Evolutionary conservation across 345 rosid genomes (phyloP).

Genomic region (Arabidopsis arenosa): DNA sequence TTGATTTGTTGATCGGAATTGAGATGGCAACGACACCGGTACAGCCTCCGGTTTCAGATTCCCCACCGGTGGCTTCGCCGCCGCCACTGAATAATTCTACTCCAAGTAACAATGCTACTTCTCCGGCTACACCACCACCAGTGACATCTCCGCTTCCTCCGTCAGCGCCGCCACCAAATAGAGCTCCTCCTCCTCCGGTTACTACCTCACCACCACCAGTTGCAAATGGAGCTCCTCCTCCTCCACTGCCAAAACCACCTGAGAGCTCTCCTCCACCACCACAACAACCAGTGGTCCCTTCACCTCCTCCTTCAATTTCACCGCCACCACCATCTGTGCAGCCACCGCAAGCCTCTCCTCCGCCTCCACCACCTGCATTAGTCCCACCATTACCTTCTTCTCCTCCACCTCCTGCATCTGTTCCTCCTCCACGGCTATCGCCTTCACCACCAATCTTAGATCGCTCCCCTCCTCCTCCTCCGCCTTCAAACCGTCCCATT

Average conservation of each 20-base stretch:
- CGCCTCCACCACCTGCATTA: constrained; percentile 33
- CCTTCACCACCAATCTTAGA: constrained; percentile 39
- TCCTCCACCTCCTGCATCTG: constrained; percentile 43
- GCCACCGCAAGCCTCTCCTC: constrained; percentile 32
- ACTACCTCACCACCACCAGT: constrained; percentile 24
- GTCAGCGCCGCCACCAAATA: constrained; percentile 35
- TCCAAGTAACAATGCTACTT: constrained; percentile 25
- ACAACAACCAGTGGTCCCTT: constrained; percentile 25
- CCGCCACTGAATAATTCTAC: constrained; percentile 29
- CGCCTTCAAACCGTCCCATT: constrained; percentile 24
- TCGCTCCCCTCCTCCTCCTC: constrained; percentile 46
- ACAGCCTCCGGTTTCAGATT: constrained; percentile 54
- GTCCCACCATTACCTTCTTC: constrained; percentile 37
- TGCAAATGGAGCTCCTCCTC: constrained; percentile 34
- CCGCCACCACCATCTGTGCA: constrained; percentile 38
- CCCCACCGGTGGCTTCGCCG: constrained; percentile 35
- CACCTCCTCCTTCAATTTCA: constrained; percentile 44
- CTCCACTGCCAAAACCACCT: constrained; percentile 39
- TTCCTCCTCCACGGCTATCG: constrained; percentile 27
- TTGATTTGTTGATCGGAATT: constrained; percentile 14
- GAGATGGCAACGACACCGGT: constrained; percentile 72
- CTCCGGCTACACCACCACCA: constrained; percentile 31
- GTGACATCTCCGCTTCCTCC: constrained; percentile 28
- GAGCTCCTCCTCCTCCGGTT: constrained; percentile 44
- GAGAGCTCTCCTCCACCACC: constrained; percentile 39